Percentiles rank a stretch among this genome's conserved stretches.
Conservation (phyloP, 2,329 filamentous ascomycete species). For the Dothistroma septosporum region DNA sequence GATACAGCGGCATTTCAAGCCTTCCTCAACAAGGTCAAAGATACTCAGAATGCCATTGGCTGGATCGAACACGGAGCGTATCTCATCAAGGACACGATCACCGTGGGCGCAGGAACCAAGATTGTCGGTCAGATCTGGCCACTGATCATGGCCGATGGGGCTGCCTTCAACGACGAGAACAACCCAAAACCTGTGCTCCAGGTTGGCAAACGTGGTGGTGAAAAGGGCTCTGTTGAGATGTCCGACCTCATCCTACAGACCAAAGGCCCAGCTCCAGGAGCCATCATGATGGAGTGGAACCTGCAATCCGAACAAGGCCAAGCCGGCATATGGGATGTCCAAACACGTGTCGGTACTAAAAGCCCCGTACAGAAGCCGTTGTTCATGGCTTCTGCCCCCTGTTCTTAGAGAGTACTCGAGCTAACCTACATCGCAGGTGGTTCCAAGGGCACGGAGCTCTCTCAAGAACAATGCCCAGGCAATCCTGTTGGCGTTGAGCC, state of each 20-base stretch:
- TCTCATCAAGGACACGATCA: slow-evolving; percentile 57
- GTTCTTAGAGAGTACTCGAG: too few relatives aligned
- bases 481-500: slow-evolving; percentile 66
- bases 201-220: slow-evolving; percentile 66
- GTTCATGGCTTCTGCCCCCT: too few relatives aligned
- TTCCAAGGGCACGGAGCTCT: slow-evolving; percentile 73
- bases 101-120: slow-evolving; percentile 59
- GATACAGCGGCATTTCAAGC: slow-evolving; percentile 82
- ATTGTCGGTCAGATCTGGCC: slow-evolving; percentile 93
- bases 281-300: slow-evolving; percentile 91
- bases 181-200: slow-evolving; percentile 84
- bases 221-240: slow-evolving; percentile 78
- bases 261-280: slow-evolving; percentile 75
- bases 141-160: slow-evolving; percentile 76
- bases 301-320: slow-evolving; percentile 64
- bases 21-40: slow-evolving; percentile 63
- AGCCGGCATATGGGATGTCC: slow-evolving; percentile 66
- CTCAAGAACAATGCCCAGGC: slow-evolving; percentile 60
- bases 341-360: too few relatives aligned
- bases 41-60: slow-evolving; percentile 52
- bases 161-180: slow-evolving; percentile 65
- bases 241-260: slow-evolving; percentile 84
- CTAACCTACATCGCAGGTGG: slow-evolving; percentile 53
- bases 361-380: too few relatives aligned
- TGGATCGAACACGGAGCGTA: slow-evolving; percentile 64